Conservation (phyloP, 2,329 filamentous ascomycete species). For the Magnaporthiopsis poae region DNA sequence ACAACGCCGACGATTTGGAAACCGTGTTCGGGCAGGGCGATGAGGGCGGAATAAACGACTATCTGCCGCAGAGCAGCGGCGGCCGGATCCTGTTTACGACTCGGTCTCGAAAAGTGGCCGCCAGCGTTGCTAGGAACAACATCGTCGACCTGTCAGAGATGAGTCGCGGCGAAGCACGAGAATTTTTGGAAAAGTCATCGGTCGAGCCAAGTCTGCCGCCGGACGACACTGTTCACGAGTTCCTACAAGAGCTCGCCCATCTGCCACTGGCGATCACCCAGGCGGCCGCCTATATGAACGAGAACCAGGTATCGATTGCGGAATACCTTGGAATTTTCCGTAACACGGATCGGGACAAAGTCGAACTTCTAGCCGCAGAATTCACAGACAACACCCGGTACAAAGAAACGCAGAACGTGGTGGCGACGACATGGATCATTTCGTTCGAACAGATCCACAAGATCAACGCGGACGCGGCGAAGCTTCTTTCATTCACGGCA, state of each 20-base stretch:
- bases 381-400: constrained; percentile 24
- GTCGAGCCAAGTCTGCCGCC: neutral
- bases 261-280: constrained; percentile 14
- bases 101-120: constrained; percentile 7
- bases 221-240: neutral
- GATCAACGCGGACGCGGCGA: constrained; percentile 22
- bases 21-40: constrained; percentile 1
- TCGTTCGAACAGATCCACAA: constrained; percentile 29
- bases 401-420: constrained; percentile 20
- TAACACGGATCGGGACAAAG: constrained; percentile 16
- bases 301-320: constrained; percentile 6
- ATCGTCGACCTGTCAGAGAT: constrained; percentile 7
- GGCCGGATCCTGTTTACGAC: constrained; percentile 11
- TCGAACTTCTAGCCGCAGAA: constrained; percentile 22
- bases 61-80: constrained; percentile 9
- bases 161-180: constrained; percentile 3
- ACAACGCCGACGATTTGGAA: constrained; percentile 17
- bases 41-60: constrained; percentile 1
- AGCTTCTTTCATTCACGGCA: constrained; percentile 28
- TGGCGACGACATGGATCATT: constrained; percentile 27
- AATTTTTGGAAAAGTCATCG: neutral
- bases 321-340: constrained; percentile 14
- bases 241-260: constrained; percentile 9
- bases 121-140: constrained; percentile 3
- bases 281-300: constrained; percentile 13